phyloP scores from a whole-genome alignment of 2,329 filamentous ascomycete species.

The Sphaerulina populicola region DNA sequence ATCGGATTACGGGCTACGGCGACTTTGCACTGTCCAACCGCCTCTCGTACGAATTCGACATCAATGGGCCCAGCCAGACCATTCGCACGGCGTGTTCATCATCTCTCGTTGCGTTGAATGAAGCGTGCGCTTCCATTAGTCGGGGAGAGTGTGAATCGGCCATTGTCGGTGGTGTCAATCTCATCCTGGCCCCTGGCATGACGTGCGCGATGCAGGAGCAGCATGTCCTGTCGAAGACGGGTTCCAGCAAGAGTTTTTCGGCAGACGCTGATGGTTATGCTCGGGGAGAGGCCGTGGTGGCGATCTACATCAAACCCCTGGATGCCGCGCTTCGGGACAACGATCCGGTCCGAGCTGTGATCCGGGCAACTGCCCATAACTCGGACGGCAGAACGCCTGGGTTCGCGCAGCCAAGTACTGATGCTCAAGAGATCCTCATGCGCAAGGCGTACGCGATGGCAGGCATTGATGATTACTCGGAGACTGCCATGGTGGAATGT shows the following conservation, averaged over 20 bases:
- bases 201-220: too few relatives aligned
- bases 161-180: background rate
- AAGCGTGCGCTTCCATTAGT: background rate
- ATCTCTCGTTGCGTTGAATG: background rate
- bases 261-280: conserved; percentile 39
- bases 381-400: conserved; percentile 30
- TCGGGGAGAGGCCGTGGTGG: conserved; percentile 1
- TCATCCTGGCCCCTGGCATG: background rate
- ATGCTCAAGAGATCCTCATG: too few relatives aligned
- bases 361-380: conserved; percentile 31
- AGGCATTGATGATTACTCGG: background rate
- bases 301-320: background rate
- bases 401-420: too few relatives aligned
- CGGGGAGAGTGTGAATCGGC: background rate
- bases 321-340: conserved; percentile 6
- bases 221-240: too few relatives aligned
- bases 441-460: background rate
- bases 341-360: conserved; percentile 28
- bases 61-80: conserved; percentile 11
- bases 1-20: too few relatives aligned
- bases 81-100: conserved; percentile 12
- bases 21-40: conserved; percentile 14
- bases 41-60: conserved; percentile 17
- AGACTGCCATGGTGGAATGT: background rate
- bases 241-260: conserved; percentile 21